Evolutionary conservation across 2,329 filamentous ascomycete genomes (phyloP), one percentile per base, ranked within the genome.

Genomic region (Diplodia sapinea): DNA sequence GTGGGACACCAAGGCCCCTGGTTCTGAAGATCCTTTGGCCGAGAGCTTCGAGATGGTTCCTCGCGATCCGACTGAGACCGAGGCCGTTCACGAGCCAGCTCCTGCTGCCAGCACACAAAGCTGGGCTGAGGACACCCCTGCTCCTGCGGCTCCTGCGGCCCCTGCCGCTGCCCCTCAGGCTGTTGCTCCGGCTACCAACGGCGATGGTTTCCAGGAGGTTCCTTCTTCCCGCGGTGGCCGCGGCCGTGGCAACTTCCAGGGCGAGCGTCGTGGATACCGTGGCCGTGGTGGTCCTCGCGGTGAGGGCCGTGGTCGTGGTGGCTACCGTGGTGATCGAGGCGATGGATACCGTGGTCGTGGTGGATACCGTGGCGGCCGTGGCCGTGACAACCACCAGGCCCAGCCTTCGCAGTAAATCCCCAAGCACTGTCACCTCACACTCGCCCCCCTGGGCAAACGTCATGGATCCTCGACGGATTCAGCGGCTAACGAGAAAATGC

Each of bases 11-110:
- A 82, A 83, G 68, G 76, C 79, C 57, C 76, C 78, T 51, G 80
- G 78, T 17, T 80, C 83, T 26, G 80, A 82, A 61, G 81, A 84
- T 66, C 81, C 84, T 29, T 76, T 84, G 51, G 82, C 84, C 33
- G 91, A 94, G 71, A 86, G 84, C 65, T 95, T 92, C 87, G 90
- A 96, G 69, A 88, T 93, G 77, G 83, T 92, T 54, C 88, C 92
- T 63, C 88, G 90, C 67, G 87, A 94, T 74, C 86, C 89, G 56
- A 81, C 87, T 63, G 93, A 96, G 83, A 89, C 90, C 5, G 91
- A 95, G 70, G 87, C 85, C 47, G 88, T 87, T 47, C 77, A 87
- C 51, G 80, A 84, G 56, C 70, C 76, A 23, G 78, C 79, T 15
- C 75, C 79, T 23, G 87, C 87, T 31, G 88, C 86, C n/a, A 86